Evolutionary conservation across 2,329 filamentous ascomycete genomes (phyloP), one percentile per base, ranked within the genome.

Genomic region (Teratosphaeria pseudoeucalypti): DNA sequence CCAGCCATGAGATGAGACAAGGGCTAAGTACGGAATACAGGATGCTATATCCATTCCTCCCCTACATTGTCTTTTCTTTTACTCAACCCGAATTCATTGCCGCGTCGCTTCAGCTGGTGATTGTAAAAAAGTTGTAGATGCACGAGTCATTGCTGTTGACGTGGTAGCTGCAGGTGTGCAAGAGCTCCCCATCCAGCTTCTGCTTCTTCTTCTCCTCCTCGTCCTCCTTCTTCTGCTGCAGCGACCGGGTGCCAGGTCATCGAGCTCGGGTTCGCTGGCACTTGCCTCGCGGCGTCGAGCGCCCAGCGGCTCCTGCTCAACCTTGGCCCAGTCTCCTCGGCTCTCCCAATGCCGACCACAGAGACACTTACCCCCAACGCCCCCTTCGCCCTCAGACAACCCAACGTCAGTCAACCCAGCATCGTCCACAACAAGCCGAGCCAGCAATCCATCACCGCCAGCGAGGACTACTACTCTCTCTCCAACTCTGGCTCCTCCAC

Each of bases 401-500:
- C 58, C 26, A 60, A 60, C 54, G 67, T 71, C 53, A 70, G 68
- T 55, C 68, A 65, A 37, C 69, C 69, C 32, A 69, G 65, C 47
- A 60, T 71, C 60, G 60, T 72, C 26, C 67, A 68, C 61, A 61
- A 60, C 55, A 64, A 66, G 57, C 66, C 66, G n/a, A 79, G 77
- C 2, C 72, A 76, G 62, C 77, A 77, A 63, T 78, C 76, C 64
- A 73, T 80, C 62, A 73, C 77, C 49, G 78, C 76, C 27, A 78
- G 76, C 23, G 77, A 80, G 67, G 77, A 79, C 68, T 81, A 78
- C 72, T 79, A 78, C 70, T 79, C 76, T 60, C 68, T 78, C 58
- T 76, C 75, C 52, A 74, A 74, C 57, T 61, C 65, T 19, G 58
- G 70, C 67, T 73, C 68, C 63, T 67, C 62, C 64, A 63, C 66